Evolutionary conservation across 75 land plant species (phyloP).

Genomic region (Cryptomeria japonica): DNA sequence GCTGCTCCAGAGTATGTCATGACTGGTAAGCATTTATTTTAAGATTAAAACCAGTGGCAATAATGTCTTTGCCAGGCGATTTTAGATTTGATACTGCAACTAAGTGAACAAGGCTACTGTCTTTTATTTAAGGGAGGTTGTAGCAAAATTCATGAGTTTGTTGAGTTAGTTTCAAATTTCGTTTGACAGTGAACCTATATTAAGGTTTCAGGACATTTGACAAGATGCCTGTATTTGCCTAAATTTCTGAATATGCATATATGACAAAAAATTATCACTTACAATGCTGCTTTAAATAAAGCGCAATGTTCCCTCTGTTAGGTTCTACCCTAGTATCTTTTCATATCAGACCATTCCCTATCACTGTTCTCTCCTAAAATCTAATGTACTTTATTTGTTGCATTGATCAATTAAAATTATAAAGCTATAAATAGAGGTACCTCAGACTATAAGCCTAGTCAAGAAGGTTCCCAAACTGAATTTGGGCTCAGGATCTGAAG

Average conservation of each 20-base stretch:
- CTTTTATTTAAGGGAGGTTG: not conserved
- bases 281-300: not conserved
- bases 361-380: not conserved
- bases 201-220: conserved; percentile 1
- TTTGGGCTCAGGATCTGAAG: not conserved
- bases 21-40: conserved; percentile 50
- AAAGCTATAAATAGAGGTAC: not conserved
- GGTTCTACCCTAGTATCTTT: not conserved
- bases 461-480: not conserved
- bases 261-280: not conserved
- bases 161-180: not conserved
- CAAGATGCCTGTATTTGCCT: not conserved
- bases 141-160: not conserved
- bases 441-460: not conserved
- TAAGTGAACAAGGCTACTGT: not conserved
- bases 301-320: not conserved
- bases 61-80: not conserved
- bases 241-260: conserved; percentile 2
- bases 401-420: not conserved
- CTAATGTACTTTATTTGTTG: not conserved
- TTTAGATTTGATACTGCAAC: not conserved
- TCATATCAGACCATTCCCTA: not conserved
- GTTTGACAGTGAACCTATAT: not conserved
- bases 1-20: conserved; percentile 86
- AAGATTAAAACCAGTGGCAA: not conserved